These are phyloP conservation scores for Grigorovia humatica DNA, from an alignment of 805 yeast genomes.

Conservation along the genomic window DNA sequence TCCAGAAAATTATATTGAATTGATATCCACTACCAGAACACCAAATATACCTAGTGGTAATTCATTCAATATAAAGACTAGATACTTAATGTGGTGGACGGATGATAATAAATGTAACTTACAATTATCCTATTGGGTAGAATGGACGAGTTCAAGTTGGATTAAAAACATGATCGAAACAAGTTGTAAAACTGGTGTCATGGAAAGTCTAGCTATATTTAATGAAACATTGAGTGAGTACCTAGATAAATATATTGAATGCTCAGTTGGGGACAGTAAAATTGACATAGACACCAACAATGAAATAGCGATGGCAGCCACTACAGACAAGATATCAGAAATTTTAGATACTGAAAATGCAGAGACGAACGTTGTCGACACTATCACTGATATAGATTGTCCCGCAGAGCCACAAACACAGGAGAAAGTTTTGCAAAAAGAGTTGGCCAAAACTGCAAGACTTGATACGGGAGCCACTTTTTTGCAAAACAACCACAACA, in stretches of 20 bases:
- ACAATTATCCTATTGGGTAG: conserved; percentile 52
- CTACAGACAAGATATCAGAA: neutral
- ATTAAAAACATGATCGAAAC: conserved; percentile 77
- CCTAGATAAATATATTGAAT: conserved; percentile 11
- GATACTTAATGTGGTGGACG: conserved; percentile 67
- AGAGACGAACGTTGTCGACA: neutral
- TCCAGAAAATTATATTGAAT: conserved; percentile 41
- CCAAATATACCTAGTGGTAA: conserved; percentile 93
- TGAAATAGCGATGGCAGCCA: neutral
- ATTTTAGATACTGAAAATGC: neutral
- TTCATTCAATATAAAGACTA: conserved; percentile 61
- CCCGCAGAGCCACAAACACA: neutral
- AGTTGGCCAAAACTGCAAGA: neutral
- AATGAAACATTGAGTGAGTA: conserved; percentile 15
- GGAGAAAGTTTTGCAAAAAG: neutral
- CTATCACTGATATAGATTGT: no score
- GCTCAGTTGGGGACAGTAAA: neutral
- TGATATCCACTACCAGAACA: conserved; percentile 54
- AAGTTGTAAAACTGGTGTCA: conserved; percentile 70
- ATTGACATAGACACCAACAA: neutral
- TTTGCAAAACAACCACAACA: neutral
- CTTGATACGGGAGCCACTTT: neutral
- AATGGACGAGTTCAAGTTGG: conserved; percentile 90
- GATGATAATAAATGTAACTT: conserved; percentile 42
- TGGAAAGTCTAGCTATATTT: conserved; percentile 43